Percentiles rank a stretch among this genome's conserved stretches.
Evolutionary conservation across 768 basidiomycete species (phyloP).

Genomic region (Boletellus ananiceps): DNA sequence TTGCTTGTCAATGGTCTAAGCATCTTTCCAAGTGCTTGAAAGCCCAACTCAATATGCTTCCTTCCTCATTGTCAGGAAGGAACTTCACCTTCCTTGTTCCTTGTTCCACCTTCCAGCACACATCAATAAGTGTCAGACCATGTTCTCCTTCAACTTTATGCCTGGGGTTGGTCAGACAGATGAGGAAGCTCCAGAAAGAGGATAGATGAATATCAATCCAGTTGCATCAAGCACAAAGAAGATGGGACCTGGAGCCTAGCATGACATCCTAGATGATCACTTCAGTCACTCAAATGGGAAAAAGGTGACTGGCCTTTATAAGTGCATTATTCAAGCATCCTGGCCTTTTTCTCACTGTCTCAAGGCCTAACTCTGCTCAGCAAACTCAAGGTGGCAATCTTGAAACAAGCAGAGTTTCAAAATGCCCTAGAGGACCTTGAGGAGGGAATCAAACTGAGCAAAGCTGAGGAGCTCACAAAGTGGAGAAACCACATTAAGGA

Average conservation of each 20-base stretch:
- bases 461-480: constrained; percentile 27
- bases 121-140: not conserved
- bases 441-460: not conserved
- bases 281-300: not conserved
- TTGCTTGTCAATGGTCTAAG: not conserved
- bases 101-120: not conserved
- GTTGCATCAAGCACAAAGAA: constrained; percentile 31
- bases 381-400: not conserved
- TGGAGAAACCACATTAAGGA: not conserved
- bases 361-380: not conserved
- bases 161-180: not conserved
- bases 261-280: constrained; percentile 8
- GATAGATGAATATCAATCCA: constrained; percentile 34
- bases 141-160: constrained; percentile 7
- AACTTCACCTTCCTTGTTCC: not conserved
- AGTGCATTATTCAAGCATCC: not conserved
- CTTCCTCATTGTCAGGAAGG: not conserved
- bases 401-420: not conserved
- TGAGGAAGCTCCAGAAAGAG: constrained; percentile 33
- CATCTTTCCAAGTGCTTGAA: not conserved
- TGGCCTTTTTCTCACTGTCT: not conserved
- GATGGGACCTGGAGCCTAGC: constrained; percentile 32
- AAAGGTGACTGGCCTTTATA: not conserved
- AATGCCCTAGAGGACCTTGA: not conserved
- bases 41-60: not conserved